Evolutionary conservation across 2,329 filamentous ascomycete genomes (phyloP), one percentile per base, ranked within the genome.

Genomic region (Cladorrhinum sp.): DNA sequence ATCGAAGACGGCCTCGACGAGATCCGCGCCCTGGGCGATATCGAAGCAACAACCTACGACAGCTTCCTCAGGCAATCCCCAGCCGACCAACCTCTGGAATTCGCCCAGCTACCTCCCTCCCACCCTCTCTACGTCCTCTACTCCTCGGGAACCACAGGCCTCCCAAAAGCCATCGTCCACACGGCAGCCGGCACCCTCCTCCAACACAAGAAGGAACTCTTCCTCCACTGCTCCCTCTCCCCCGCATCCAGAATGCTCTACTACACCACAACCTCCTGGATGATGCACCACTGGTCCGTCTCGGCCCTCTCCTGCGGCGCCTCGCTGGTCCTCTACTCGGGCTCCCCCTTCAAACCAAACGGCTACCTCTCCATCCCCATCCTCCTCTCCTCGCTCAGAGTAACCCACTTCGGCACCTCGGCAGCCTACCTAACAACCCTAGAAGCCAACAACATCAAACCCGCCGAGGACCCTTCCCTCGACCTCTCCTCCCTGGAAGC

Each of bases 201-300:
- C 55, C 94, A 98, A 73, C 95, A 98, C 78, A 98, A 98, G 76
- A 99, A 99, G 73, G 95, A 98, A 73, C 93, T 96, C 72, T 83
- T 89, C 52, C 80, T 98, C 2, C 94, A 98, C 72, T 91, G 90
- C 73, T 92, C 92, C 21, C 86, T 99, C 65, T 81, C 82, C 8
- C 82, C 88, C 0, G 78, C 80, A 1, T 91, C 92, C 48, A 84
- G 88, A 20, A 82, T 97, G 71, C 90, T 97, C 74, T 97, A 97
- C 78, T 97, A 93, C 77, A 96, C 92, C 1, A 97, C 93, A 2
- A 92, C 89, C 10, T 96, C 92, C 0, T 97, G 93, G 95, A 98
- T 99, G 93, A 98, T 98, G 94, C 97, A 93, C 92, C 94, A 98
- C 73, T 98, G 94, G 93, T 87, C 93, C 46, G 84, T 97, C 20